Evolutionary conservation across 2,329 filamentous ascomycete genomes (phyloP), one percentile per base, ranked within the genome.

Genomic region (Daldinia eschscholtzii): DNA sequence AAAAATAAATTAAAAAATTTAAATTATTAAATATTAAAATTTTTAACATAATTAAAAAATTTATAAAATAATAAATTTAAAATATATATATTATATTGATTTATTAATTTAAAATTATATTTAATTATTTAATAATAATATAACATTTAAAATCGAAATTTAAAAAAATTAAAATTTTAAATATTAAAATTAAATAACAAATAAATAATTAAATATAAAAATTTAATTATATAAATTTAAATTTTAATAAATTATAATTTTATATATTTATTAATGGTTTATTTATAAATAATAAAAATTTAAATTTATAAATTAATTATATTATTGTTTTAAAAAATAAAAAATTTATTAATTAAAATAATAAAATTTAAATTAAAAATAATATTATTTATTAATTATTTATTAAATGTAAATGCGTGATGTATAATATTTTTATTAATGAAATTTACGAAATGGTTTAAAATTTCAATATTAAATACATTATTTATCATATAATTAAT

Each of bases 141-240:
- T 23, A 44, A 44, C 23, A 44, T 44, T 4, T 44, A 4, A 7
- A 42, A 44, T 44, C 10, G 7, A 42, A 42, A n/a, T 37, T 44
- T 18, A 20, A 44, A 44, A 20, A 23, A 44, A 44, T 44, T n/a
- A 44, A 44, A 44, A 6, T 20, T 10, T 20, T 44, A 20, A 44
- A 44, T 10, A 10, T 44, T 23, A 20, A 44, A 44, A 44, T 44
- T 44, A 20, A 44, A 44, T 44, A 6, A 10, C 7, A 57, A 42
- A 58, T 64, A 42, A 20, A 44, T 44, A 44, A 44, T 44, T 23
- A 44, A 9, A 20, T 20, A 44, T 44, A 44, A 28, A 10, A 23
- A 10, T 44, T 39, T 62, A 37, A 52, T 62, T 53, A 53, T 35
- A 48, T 62, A 37, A 20, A 62, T 39, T 62, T 53, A 53, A 55